Evolutionary conservation across 495 filamentous ascomycete genomes (phyloP).

Genomic region (Gamarada debralockiae): DNA sequence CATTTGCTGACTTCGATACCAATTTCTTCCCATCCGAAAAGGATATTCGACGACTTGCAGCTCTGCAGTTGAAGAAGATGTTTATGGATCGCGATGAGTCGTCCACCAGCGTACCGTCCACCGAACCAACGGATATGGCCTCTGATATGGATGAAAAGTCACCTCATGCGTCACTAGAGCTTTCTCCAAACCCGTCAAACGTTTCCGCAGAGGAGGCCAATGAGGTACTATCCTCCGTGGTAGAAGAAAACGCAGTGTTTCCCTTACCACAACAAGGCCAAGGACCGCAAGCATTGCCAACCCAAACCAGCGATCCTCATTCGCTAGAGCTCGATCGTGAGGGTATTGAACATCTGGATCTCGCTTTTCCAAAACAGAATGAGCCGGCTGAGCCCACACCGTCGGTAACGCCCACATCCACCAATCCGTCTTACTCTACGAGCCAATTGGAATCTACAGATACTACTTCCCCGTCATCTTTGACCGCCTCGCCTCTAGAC

Average conservation of each 20-base stretch:
- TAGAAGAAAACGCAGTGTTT: constrained; percentile 51
- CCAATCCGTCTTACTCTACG: not conserved
- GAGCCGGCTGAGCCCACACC: not conserved
- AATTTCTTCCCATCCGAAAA: constrained; percentile 97
- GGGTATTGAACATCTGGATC: constrained; percentile 65
- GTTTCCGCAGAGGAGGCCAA: constrained; percentile 62
- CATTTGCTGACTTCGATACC: constrained; percentile 84
- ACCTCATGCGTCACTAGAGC: constrained; percentile 26
- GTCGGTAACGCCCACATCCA: constrained; percentile 11
- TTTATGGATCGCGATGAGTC: constrained; percentile 85
- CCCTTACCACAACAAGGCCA: not conserved
- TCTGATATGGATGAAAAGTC: constrained; percentile 43
- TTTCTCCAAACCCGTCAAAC: constrained; percentile 40
- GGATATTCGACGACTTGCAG: constrained; percentile 88
- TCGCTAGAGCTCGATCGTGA: constrained; percentile 29
- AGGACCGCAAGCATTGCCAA: not conserved
- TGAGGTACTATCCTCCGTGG: constrained; percentile 63
- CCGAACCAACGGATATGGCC: constrained; percentile 49
- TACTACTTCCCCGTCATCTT: not conserved
- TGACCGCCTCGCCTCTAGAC: constrained; percentile 21
- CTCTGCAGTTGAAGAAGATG: constrained; percentile 89
- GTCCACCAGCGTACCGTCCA: constrained; percentile 61
- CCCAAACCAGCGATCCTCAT: not conserved
- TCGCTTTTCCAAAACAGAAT: constrained; percentile 53
- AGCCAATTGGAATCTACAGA: constrained; percentile 10